phyloP scores from a whole-genome alignment of 2,329 filamentous ascomycete species.

The Ceratocystis lukuohia region DNA sequence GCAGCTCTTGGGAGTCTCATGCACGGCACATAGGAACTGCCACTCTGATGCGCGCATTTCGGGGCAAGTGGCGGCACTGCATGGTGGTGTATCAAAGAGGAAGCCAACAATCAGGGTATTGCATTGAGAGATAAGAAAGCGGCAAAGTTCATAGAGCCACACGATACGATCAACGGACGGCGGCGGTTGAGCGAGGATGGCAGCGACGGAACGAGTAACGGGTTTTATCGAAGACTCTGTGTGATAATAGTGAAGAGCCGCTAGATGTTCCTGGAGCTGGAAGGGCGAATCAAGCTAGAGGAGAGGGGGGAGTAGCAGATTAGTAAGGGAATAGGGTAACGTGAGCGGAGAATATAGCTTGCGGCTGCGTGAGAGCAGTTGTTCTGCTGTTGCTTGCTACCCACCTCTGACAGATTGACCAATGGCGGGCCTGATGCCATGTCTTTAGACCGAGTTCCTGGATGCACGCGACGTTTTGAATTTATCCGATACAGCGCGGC shows the following conservation, averaged over 20 bases:
- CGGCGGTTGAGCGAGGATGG: slow-evolving; percentile 65
- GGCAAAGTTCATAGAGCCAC: slow-evolving; percentile 96
- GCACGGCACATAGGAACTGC: slow-evolving; percentile 97
- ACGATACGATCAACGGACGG: slow-evolving; percentile 70
- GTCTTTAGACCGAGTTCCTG: slow-evolving; percentile 79
- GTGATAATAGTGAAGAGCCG: slow-evolving; percentile 74
- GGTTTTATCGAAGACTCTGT: slow-evolving; percentile 55
- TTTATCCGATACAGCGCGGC: slow-evolving; percentile 55
- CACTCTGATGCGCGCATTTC: slow-evolving; percentile 98
- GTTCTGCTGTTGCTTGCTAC: background rate
- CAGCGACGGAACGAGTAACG: slow-evolving; percentile 62
- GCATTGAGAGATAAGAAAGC: slow-evolving; percentile 87
- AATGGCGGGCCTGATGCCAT: slow-evolving; percentile 88
- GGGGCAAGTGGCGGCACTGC: slow-evolving; percentile 76
- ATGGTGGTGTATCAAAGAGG: slow-evolving; percentile 79
- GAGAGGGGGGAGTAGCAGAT: background rate
- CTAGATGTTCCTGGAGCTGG: slow-evolving; percentile 92
- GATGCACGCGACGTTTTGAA: slow-evolving; percentile 72
- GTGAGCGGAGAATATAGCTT: too few species aligned
- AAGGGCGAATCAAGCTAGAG: slow-evolving; percentile 86
- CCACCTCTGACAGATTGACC: slow-evolving; percentile 69
- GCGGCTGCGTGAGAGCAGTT: too few species aligned
- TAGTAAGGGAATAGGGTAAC: background rate
- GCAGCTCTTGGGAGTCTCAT: slow-evolving; percentile 91
- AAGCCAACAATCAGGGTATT: slow-evolving; percentile 88